Evolutionary conservation across 2,329 filamentous ascomycete species (phyloP), one percentile per base, ranked within the genome.

Genomic region (Trichophyton rubrum): DNA sequence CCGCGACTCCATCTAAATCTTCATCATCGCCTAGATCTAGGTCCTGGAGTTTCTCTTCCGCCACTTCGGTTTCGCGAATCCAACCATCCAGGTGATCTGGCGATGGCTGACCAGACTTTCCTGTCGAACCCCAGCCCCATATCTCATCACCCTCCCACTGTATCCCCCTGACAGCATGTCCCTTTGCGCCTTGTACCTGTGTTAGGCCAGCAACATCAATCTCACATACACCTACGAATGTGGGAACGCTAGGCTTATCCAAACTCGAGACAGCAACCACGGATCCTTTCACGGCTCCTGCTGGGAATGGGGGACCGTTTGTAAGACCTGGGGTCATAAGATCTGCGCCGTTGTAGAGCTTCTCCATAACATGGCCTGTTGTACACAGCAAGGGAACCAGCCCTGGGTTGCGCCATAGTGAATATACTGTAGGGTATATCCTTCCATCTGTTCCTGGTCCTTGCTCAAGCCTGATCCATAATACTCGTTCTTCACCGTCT

Each of bases 141-240:
- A 86, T 68, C 72, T 88, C 85, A 72, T 88, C 85, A 1, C 85
- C 84, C 62, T 79, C 78, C 85, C 85, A 87, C 67, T 87, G 85
- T 56, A 87, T 73, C 3, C 81, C 84, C 64, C 82, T 78, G 8
- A 87, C 83, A 1, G 85, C 85, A 72, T 83, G 81, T 0, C 85
- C 85, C 67, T 83, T 85, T 13, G 77, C 75, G 0, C 85, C 84
- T 67, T 81, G 80, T 4, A 85, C 82, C 57, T 77, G 74, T 1
- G 68, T 71, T 58, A 86, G 68, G 1, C 73, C 75, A 53, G 79
- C 79, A 15, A 87, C 75, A 71, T 87, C 82, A 55, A 86, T 82
- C 66, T 82, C 79, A 67, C 84, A 87, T n/a, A 80, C 73, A 0
- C 85, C 85, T 2, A 87, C 82, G 61, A 81, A 83, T 58, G 84